These are phyloP conservation scores for Erysiphe pulchra DNA, from an alignment of 2,329 filamentous ascomycete species.

Conservation along the genomic window DNA sequence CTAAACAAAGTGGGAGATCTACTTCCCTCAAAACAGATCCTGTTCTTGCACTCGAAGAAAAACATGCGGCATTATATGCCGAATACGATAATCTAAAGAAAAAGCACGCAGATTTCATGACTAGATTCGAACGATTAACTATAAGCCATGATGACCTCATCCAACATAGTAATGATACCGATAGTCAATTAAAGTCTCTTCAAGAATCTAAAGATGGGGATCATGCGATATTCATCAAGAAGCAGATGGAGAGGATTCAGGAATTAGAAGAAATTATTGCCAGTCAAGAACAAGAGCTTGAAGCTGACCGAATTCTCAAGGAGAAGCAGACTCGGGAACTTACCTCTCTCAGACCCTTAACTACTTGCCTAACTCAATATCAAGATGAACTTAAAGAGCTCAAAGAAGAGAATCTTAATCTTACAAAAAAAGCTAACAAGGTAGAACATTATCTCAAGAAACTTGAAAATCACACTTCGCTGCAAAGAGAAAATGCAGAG, in stretches of 20 bases:
- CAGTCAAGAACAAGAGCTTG: conserved; percentile 38
- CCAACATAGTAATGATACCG: conserved; percentile 27
- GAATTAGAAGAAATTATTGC: conserved; percentile 50
- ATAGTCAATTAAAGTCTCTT: conserved; percentile 17
- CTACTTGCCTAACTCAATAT: conserved; percentile 23
- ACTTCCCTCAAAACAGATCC: not conserved
- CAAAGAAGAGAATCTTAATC: conserved; percentile 29
- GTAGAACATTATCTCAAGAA: conserved; percentile 37
- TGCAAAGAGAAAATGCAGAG: conserved; percentile 28
- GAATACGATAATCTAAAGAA: conserved; percentile 31
- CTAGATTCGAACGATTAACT: conserved; percentile 32
- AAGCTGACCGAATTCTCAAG: conserved; percentile 21
- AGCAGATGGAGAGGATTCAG: conserved; percentile 29
- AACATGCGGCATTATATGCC: conserved; percentile 15
- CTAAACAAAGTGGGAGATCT: not conserved
- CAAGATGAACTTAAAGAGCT: conserved; percentile 34
- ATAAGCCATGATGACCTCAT: conserved; percentile 33
- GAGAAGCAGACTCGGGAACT: conserved; percentile 23
- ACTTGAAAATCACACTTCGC: conserved; percentile 27
- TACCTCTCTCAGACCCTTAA: conserved; percentile 18
- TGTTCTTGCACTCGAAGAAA: conserved; percentile 20
- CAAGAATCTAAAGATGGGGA: conserved; percentile 21
- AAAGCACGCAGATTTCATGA: conserved; percentile 30
- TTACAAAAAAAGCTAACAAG: conserved; percentile 35
- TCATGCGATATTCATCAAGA: conserved; percentile 24